Evolutionary conservation across 2,329 filamentous ascomycete species (phyloP), one percentile per base, ranked within the genome.

Genomic region (Aureobasidium uvarum): DNA sequence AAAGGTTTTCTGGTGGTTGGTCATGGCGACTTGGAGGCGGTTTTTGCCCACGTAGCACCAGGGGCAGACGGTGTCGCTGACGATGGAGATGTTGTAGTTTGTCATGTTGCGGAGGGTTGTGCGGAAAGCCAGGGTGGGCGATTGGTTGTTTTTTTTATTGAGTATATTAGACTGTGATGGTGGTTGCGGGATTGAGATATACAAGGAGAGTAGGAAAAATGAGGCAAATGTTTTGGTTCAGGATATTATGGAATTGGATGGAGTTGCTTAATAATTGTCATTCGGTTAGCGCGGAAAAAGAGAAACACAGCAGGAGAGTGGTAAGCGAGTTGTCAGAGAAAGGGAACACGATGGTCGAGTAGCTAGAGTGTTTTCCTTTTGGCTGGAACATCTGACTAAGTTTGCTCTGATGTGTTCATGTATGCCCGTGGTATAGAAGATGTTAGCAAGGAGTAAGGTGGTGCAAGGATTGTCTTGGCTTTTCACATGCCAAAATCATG

Each of bases 11-110:
- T 71, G 91, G 81, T 45, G 81, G 80, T 71, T 84, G 80, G 80
- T 74, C 67, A 96, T 94, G 68, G 89, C 91, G 67, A 84, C 84
- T 59, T 89, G 85, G 45, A 96, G 84, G 43, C 90, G 87, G 68
- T 86, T 86, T 74, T 91, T 89, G 76, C 91, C 92, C 18, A 96
- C 81, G 75, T 92, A 95, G 81, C 92, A 82, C 72, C 81, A 85
- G 70, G 91, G 89, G 74, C 91, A 96, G 70, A 95, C 85, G 2
- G 86, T 90, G 78, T 96, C 92, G n/a, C 85, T 91, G 66, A 92
- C 86, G 73, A 92, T 85, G 66, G 88, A 86, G 77, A 96, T 89
- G 68, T 86, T 85, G 80, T 93, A 90, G 71, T 86, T 85, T 23
- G 88, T 86, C 90, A 93, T 92, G 67, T 67, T 81, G 71, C 69